A percentile compares a stretch with the other conserved stretches of the same genome.
Conservation (phyloP, 768 basidiomycete species). For the Tricholoma furcatifolium region DNA sequence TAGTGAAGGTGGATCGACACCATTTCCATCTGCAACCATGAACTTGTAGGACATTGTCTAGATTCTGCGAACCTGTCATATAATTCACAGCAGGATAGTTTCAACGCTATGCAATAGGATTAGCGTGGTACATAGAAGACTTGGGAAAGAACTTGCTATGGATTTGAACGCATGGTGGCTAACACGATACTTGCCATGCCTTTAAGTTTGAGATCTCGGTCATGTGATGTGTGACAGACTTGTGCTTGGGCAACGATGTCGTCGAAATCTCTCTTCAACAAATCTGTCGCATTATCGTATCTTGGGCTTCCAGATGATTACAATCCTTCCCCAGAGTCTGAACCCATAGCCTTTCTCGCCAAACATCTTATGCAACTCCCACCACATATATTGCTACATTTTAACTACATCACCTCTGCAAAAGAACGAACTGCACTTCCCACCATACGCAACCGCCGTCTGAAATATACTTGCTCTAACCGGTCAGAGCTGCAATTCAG, state of each 20-base stretch:
- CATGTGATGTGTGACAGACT: slow-evolving; percentile 16
- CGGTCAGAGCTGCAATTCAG: slow-evolving; percentile 57
- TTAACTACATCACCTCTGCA: slow-evolving; percentile 49
- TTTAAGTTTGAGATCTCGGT: neutral
- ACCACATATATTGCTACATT: slow-evolving; percentile 54
- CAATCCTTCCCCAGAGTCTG: slow-evolving; percentile 53
- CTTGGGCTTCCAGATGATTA: slow-evolving; percentile 61
- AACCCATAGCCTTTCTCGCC: slow-evolving; percentile 63
- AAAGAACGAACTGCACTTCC: slow-evolving; percentile 65
- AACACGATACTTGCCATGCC: neutral
- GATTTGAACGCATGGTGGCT: neutral
- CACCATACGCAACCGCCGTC: slow-evolving; percentile 69
- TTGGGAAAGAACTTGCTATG: neutral
- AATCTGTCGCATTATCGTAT: slow-evolving; percentile 36
- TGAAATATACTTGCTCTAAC: slow-evolving; percentile 54
- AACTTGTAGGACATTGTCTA: slow-evolving; percentile 10
- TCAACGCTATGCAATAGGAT: neutral
- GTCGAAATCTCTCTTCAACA: slow-evolving; percentile 27
- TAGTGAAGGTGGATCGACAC: slow-evolving; percentile 44
- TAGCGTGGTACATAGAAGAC: neutral
- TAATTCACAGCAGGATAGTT: neutral
- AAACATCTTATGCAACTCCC: slow-evolving; percentile 63
- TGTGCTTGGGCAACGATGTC: slow-evolving; percentile 16
- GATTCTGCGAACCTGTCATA: slow-evolving; percentile 7
- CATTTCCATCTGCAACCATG: slow-evolving; percentile 52